These are phyloP conservation scores for Neoconidiobolus thromboides DNA, from an alignment of 371 early-diverging fungal genomes.

Conservation along the genomic window DNA sequence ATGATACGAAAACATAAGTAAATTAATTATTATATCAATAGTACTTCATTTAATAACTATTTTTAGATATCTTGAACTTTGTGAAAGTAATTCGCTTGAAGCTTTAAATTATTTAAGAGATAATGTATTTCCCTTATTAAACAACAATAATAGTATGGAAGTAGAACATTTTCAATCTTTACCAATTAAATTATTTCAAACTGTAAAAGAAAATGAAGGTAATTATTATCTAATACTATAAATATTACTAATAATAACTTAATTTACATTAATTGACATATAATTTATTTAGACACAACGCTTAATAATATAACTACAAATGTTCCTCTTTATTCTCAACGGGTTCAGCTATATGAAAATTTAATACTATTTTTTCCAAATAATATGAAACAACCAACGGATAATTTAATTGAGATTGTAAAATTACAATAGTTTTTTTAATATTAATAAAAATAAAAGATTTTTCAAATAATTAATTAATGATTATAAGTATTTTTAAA, in stretches of 20 bases:
- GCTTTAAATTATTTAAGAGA: slow-evolving; percentile 51
- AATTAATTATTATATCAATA: too few relatives aligned
- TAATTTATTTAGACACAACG: background rate
- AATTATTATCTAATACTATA: too few relatives aligned
- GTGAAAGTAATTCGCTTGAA: slow-evolving; percentile 11
- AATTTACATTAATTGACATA: background rate
- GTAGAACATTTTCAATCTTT: slow-evolving; percentile 35
- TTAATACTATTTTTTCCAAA: slow-evolving; percentile 58
- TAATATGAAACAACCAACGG: slow-evolving; percentile 58
- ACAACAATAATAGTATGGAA: slow-evolving; percentile 40
- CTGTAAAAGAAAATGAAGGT: background rate
- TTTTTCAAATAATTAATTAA: too few relatives aligned
- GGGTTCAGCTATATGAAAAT: slow-evolving; percentile 45
- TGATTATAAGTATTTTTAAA: too few relatives aligned
- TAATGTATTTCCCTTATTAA: slow-evolving; percentile 37
- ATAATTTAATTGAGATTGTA: slow-evolving; percentile 32
- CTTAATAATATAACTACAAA: background rate
- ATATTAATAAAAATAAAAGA: too few relatives aligned
- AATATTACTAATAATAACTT: background rate
- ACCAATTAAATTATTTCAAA: slow-evolving; percentile 17
- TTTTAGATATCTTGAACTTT: slow-evolving; percentile 3
- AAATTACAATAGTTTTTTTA: too few relatives aligned
- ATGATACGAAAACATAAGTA: slow-evolving; percentile 38
- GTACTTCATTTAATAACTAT: too few relatives aligned
- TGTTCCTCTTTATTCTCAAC: slow-evolving; percentile 15